These are phyloP conservation scores for Martensiomyces pterosporus DNA, from an alignment of 192 early-diverging fungal species.

Conservation along the genomic window DNA sequence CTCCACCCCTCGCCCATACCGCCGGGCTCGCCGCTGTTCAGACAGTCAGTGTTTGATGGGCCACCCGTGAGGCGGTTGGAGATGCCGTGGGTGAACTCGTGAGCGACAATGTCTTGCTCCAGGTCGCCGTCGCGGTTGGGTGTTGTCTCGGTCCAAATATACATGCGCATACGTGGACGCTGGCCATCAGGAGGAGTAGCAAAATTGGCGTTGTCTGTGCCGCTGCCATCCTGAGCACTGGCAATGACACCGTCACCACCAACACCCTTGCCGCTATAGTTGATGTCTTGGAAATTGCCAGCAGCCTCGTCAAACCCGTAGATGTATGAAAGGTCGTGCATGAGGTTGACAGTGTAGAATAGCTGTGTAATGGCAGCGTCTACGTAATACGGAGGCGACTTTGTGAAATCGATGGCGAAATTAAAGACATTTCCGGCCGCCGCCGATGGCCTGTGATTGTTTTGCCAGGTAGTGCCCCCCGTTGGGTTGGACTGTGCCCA, in stretches of 20 bases:
- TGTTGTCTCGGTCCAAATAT: slow-evolving; percentile 72
- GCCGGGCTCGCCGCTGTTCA: slow-evolving; percentile 69
- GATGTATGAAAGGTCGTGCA: slow-evolving; percentile 78
- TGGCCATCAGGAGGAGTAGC: slow-evolving; percentile 88
- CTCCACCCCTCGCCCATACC: slow-evolving; percentile 76
- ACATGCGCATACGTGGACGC: slow-evolving; percentile 85
- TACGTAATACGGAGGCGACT: slow-evolving; percentile 61
- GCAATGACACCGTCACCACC: slow-evolving; percentile 78
- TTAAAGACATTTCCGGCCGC: slow-evolving; percentile 58
- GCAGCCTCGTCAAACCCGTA: slow-evolving; percentile 52
- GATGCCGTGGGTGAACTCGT: slow-evolving; percentile 90
- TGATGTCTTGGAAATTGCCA: slow-evolving; percentile 87
- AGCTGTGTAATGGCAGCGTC: slow-evolving; percentile 74
- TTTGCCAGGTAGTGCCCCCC: slow-evolving; percentile 64
- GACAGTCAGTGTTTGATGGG: slow-evolving; percentile 75
- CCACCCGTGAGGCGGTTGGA: slow-evolving; percentile 87
- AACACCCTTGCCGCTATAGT: slow-evolving; percentile 63
- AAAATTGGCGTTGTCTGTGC: slow-evolving; percentile 87
- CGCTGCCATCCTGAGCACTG: slow-evolving; percentile 80
- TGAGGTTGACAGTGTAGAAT: slow-evolving; percentile 82
- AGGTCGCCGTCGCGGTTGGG: slow-evolving; percentile 77
- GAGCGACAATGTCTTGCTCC: slow-evolving; percentile 79
- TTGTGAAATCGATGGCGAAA: slow-evolving; percentile 59
- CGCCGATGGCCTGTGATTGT: slow-evolving; percentile 71
- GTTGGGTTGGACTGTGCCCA: slow-evolving; percentile 76